Base-by-base conservation (phyloP, 2,329 filamentous ascomycete species). In the Paraphoma sp. region DNA sequence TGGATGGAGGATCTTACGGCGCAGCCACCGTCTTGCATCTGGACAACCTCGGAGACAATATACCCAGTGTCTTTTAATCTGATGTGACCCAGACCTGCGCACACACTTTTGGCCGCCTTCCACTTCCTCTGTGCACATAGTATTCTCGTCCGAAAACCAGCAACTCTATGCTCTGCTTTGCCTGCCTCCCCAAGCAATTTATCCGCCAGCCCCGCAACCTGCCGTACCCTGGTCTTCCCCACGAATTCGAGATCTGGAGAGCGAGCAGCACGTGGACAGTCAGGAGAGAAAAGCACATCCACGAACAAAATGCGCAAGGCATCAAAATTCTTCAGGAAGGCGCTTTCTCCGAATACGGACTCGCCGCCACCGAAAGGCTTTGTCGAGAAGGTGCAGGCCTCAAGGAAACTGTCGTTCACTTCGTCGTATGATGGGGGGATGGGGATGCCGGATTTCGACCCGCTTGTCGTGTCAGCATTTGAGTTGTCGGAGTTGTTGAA, bases 401-500 rank as follows among this genome's bases (percentile, higher is more conserved):
- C 59, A 17, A 57, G 69, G 40, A 72, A 73, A 41, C 58, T 64
- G 14, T 73, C 70, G 1, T 71, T 68, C 46, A 66, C 68, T 14
- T 73, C 71, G 14, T 69, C 64, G 16, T 64, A 57, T 51, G 62
- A 64, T 33, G 38, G 63, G 65, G 33, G 59, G 52, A 41, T 69
- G 64, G 51, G 51, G 9, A 48, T 47, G 44, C 63, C 70, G 28
- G 69, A 73, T 10, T 74, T 75, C 57, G 71, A 76, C 53, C 73
- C 70, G 4, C 69, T 76, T 29, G 62, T 65, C 1, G 57, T 64
- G 1, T 70, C 72, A 4, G 73, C 72, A 3, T 73, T 65, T 30
- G 68, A 73, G 54, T 61, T 75, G 1, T 69, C 72, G 4, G 66
- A 73, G 48, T 62, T 76, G 51, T 50, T 76, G 38, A 69, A 69